Evolutionary conservation across 768 basidiomycete genomes (phyloP), one percentile per base, ranked within the genome.

Genomic region (Boletus vermiculosoides): DNA sequence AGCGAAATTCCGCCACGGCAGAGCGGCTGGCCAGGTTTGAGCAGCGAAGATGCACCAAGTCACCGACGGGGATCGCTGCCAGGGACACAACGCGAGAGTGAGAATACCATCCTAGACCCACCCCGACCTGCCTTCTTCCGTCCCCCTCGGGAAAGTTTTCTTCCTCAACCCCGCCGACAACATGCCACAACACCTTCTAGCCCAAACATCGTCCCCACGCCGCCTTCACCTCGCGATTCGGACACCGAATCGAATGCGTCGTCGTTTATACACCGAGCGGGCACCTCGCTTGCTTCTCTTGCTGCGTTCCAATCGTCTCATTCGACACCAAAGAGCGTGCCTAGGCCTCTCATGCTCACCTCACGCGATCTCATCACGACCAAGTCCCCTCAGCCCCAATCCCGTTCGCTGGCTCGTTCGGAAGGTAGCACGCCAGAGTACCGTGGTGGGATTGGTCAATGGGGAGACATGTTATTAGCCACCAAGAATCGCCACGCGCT

Each of bases 291-390:
- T 42, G 73, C 74, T 41, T 80, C 83, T 0, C 67, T 84, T 31
- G 67, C 77, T 10, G 70, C 78, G 23, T 69, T 83, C 48, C 64
- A 70, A 34, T 61, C 69, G 6, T 74, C 71, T 30, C 49, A 64
- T 13, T 45, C 64, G 44, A 61, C 74, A 15, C 70, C 78, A 2
- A 88, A 81, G 73, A 71, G 76, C 47, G 86, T 75, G 1, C 90
- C 90, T 0, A 78, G 80, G 9, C 90, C 90, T 0, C 74, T 92
- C 36, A 72, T 90, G 45, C 76, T 92, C 39, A 83, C 71, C 65
- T 81, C 87, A 23, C 73, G 76, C 1, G 75, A 76, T 15, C 66
- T 77, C 5, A 74, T 83, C 15, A 77, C 77, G 3, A 62, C 6
- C 39, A 66, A 50, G 25, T 30, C 64, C 9, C 2, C 56, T 6